A percentile compares a stretch with the other conserved stretches of the same genome.
Evolutionary conservation across 306 rosid genomes (phyloP).

Genomic region (Vachellia collinsii): DNA sequence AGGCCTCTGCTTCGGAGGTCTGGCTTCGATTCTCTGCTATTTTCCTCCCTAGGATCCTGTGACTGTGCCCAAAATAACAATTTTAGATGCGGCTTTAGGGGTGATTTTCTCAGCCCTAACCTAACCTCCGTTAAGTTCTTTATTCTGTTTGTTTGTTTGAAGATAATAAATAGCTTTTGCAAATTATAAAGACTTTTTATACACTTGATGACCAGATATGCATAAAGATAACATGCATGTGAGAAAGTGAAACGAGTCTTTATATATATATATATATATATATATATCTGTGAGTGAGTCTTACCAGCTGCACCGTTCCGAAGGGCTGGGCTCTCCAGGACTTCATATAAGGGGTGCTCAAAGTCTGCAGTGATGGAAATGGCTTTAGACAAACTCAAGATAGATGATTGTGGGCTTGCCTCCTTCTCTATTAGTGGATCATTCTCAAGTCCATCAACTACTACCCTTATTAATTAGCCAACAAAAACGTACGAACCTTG

Average conservation of each 20-base stretch:
- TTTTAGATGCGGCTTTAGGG: background rate
- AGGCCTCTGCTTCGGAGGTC: constrained; percentile 66
- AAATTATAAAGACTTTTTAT: background rate
- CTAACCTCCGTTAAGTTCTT: background rate
- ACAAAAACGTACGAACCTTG: too few species aligned
- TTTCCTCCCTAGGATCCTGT: constrained; percentile 43
- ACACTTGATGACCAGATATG: background rate
- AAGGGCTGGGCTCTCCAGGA: constrained; percentile 45
- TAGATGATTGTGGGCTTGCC: too few species aligned
- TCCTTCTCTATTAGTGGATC: background rate
- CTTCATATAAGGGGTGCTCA: constrained; percentile 63
- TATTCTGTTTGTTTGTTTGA: background rate
- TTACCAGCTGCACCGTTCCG: constrained; percentile 53
- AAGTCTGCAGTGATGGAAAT: constrained; percentile 47
- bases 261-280: too few species aligned
- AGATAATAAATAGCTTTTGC: background rate
- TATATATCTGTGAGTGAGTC: background rate
- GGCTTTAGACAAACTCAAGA: background rate
- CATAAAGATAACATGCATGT: background rate
- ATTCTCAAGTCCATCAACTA: background rate
- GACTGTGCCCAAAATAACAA: constrained; percentile 19
- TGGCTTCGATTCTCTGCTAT: constrained; percentile 35
- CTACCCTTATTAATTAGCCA: too few species aligned
- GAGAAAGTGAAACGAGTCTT: background rate
- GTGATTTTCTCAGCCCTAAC: background rate